Evolutionary conservation across 1,284 basidiomycete species (phyloP).

Genomic region (Somion occarium): DNA sequence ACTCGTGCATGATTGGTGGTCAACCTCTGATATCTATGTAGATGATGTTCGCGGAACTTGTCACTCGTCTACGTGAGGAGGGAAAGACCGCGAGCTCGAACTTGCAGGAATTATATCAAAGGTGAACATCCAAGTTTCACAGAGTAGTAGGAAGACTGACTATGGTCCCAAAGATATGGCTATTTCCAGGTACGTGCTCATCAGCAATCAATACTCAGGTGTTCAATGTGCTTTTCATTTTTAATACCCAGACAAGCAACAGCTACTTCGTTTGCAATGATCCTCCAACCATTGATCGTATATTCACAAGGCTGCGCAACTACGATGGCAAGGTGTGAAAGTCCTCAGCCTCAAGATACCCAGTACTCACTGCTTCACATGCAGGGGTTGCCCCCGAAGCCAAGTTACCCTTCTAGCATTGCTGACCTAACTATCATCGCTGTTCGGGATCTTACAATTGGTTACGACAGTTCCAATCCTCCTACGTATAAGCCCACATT

Average conservation of each 20-base stretch:
- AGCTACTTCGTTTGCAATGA: slow-evolving; percentile 77
- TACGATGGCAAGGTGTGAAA: slow-evolving; percentile 39
- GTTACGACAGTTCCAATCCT: slow-evolving; percentile 69
- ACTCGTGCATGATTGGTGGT: not conserved
- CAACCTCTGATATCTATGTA: slow-evolving; percentile 19
- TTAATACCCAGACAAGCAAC: slow-evolving; percentile 71
- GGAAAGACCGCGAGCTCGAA: slow-evolving; percentile 53
- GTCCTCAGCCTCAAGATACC: slow-evolving; percentile 3
- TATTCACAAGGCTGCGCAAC: slow-evolving; percentile 63
- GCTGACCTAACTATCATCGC: slow-evolving; percentile 55
- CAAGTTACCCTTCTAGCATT: slow-evolving; percentile 55
- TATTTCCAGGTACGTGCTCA: slow-evolving; percentile 45
- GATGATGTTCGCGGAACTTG: slow-evolving; percentile 68
- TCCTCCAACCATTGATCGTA: slow-evolving; percentile 53
- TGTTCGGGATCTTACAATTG: slow-evolving; percentile 70
- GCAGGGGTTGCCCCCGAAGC: slow-evolving; percentile 18
- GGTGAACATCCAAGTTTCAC: slow-evolving; percentile 34
- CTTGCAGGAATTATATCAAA: slow-evolving; percentile 60
- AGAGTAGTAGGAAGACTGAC: not conserved
- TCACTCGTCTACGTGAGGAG: slow-evolving; percentile 40
- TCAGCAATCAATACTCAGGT: not conserved
- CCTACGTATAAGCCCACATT: slow-evolving; percentile 59
- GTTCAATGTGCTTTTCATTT: slow-evolving; percentile 3
- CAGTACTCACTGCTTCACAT: slow-evolving; percentile 8
- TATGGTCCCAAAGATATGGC: slow-evolving; percentile 35